A percentile compares a stretch with the other conserved stretches of the same genome.
Conservation (phyloP, 1,139 yeast genomes). For the Blastobotrys aristatus region DNA sequence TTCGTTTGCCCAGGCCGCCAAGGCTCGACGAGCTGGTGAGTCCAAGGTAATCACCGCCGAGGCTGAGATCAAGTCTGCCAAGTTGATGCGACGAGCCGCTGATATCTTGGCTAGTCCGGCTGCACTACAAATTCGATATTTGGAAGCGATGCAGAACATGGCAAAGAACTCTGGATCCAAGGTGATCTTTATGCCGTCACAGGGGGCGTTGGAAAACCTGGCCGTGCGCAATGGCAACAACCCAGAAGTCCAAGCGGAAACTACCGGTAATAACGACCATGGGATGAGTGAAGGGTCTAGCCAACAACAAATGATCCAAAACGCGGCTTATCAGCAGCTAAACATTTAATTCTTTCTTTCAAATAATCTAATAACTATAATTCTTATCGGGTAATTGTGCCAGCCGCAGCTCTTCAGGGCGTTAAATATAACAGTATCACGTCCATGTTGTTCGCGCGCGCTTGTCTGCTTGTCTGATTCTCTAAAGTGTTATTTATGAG, state of each 20-base stretch:
- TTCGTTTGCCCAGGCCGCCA: slow-evolving; percentile 69
- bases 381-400: too few relatives aligned
- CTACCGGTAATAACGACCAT: not conserved
- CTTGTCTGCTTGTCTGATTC: too few relatives aligned
- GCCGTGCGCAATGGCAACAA: slow-evolving; percentile 21
- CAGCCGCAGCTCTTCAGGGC: too few relatives aligned
- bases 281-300: not conserved
- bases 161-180: slow-evolving; percentile 57
- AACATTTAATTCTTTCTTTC: too few relatives aligned
- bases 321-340: slow-evolving; percentile 8
- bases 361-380: too few relatives aligned
- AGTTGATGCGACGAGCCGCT: slow-evolving; percentile 74
- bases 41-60: slow-evolving; percentile 70
- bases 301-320: slow-evolving; percentile 1
- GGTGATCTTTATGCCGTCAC: slow-evolving; percentile 69
- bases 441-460: too few relatives aligned
- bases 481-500: too few relatives aligned
- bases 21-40: slow-evolving; percentile 73
- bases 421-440: too few relatives aligned
- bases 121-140: slow-evolving; percentile 74
- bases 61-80: slow-evolving; percentile 74
- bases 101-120: slow-evolving; percentile 71
- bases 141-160: slow-evolving; percentile 78
- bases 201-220: slow-evolving; percentile 37
- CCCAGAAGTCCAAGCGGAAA: slow-evolving; percentile 16